Conservation (phyloP, 176 grass and related monocot genomes). For the Tillandsia fasciculata region DNA sequence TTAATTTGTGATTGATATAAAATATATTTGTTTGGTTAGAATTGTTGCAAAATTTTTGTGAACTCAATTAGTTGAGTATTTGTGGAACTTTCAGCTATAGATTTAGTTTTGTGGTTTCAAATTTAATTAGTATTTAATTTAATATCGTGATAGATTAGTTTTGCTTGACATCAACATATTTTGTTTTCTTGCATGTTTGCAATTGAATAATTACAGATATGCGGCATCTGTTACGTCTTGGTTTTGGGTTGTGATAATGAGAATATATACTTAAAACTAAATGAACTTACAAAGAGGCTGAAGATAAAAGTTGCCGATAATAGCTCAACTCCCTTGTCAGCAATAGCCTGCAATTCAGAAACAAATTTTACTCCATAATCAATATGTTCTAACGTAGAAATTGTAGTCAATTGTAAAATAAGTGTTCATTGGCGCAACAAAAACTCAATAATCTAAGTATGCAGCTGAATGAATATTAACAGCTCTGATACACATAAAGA, state of each 20-base stretch:
- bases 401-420: neutral
- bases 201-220: too few species aligned
- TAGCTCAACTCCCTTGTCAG: constrained; percentile 75
- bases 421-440: neutral
- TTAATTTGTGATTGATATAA: too few species aligned
- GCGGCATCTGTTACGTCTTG: neutral
- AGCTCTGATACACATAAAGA: neutral
- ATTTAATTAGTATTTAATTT: too few species aligned
- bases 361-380: neutral
- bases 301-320: constrained; percentile 68
- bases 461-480: neutral
- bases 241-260: neutral
- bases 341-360: constrained; percentile 56
- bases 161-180: too few species aligned
- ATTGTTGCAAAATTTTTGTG: too few species aligned
- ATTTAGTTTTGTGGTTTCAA: too few species aligned
- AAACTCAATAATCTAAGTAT: neutral
- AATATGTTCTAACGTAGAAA: constrained; percentile 3
- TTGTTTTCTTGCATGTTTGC: too few species aligned
- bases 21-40: too few species aligned
- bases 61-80: too few species aligned
- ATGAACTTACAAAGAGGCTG: constrained; percentile 55
- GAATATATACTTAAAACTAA: constrained; percentile 1
- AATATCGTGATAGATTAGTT: too few species aligned
- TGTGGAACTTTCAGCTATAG: too few species aligned